Base-by-base conservation (phyloP, 1,284 basidiomycete genomes). In the Mycosarcoma maydis region DNA sequence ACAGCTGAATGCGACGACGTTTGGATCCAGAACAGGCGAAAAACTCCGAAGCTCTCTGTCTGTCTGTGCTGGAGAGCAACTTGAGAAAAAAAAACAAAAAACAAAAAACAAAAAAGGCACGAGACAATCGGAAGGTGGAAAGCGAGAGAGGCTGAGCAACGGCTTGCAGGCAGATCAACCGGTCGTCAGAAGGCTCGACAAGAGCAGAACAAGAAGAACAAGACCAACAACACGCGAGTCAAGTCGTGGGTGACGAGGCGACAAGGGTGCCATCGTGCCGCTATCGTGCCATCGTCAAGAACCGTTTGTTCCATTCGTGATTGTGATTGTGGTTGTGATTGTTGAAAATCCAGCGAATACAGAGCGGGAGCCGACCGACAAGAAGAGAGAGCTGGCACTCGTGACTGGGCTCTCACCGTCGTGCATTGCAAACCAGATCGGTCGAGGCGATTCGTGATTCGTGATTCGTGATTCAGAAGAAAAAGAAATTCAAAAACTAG, bases 341-440 rank as follows among this genome's bases (percentile, higher is more conserved):
- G n/a, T n/a, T n/a, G n/a, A 29, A 29, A 29, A 29, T 29, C 27
- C 27, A 29, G 13, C 27, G 6, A 6, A 29, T 13, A 29, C 29
- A 40, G 17, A 16, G 45, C 53, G 53, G 53, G 45, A 56, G 39
- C 45, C 45, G 53, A 43, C 36, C 44, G 34, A 39, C 37, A 46
- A 41, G 41, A 52, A 44, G 32, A 27, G 33, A 38, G 6, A n/a
- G n/a, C n/a, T n/a, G n/a, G n/a, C n/a, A n/a, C n/a, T n/a, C 20
- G 16, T 33, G 22, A n/a, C 27, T 7, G 23, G 30, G 10, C 39
- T 20, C 39, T 42, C 39, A 36, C 32, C 24, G 29, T 24, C 41
- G 24, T 36, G 24, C 29, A 39, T 19, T 23, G 22, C 14, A 34
- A 33, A 20, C 17, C 22, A 58, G 48, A 58, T 51, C 48, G 55